Percentiles rank a stretch among this genome's conserved stretches.
phyloP scores from a whole-genome alignment of 1,284 basidiomycete genomes.

The Fomes fomentarius region DNA sequence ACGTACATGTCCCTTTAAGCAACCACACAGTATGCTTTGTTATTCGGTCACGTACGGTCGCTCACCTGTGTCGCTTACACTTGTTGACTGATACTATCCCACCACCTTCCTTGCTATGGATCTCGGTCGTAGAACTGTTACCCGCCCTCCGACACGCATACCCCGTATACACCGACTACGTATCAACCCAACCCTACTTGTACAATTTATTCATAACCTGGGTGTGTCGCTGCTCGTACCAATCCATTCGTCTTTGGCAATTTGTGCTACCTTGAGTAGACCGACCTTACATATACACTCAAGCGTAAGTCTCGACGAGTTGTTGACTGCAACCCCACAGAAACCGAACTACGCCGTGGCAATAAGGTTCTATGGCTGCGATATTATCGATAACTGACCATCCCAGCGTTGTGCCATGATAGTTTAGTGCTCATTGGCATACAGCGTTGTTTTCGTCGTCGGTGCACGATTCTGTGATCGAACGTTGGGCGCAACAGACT shows the following conservation, averaged over 20 bases:
- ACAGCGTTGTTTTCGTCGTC: too few relatives aligned
- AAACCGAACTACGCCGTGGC: too few relatives aligned
- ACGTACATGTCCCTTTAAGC: background rate
- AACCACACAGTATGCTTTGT: conserved; percentile 17
- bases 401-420: too few relatives aligned
- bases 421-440: too few relatives aligned
- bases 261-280: background rate
- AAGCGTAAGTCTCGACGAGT: too few relatives aligned
- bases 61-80: background rate
- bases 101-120: conserved; percentile 3
- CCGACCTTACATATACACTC: too few relatives aligned
- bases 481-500: too few relatives aligned
- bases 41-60: conserved; percentile 18
- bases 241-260: background rate
- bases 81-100: conserved; percentile 8
- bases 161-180: conserved; percentile 24
- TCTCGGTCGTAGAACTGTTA: conserved; percentile 17
- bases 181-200: conserved; percentile 24
- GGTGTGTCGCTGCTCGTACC: conserved; percentile 11
- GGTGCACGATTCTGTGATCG: too few relatives aligned
- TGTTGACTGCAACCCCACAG: too few relatives aligned
- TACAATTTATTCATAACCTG: conserved; percentile 24
- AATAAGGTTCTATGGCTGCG: too few relatives aligned
- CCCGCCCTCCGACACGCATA: conserved; percentile 26
- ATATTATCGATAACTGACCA: too few relatives aligned